Conservation (phyloP, 129 eudicot genomes). For the Rutidosis leptorrhynchoides region DNA sequence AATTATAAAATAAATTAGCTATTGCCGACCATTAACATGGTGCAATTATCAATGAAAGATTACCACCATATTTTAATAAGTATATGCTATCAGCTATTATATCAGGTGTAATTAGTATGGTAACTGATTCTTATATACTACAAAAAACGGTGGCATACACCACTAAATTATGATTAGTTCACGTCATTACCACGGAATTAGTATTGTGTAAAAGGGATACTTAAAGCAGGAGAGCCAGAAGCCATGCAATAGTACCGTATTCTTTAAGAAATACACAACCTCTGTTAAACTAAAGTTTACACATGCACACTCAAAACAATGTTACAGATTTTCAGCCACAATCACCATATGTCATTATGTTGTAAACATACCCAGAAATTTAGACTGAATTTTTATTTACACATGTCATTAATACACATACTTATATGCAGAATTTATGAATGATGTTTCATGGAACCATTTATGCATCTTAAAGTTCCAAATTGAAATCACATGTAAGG, state of each 20-base stretch:
- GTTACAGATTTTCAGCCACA: constrained; percentile 8
- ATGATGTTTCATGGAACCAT: constrained; percentile 31
- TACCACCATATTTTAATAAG: constrained; percentile 3
- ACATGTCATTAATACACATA: background rate
- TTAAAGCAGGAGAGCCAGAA: constrained; percentile 23
- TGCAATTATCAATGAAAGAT: constrained; percentile 31
- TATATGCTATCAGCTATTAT: too few relatives aligned
- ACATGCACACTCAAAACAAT: constrained; percentile 32
- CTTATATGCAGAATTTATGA: background rate
- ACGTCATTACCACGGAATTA: background rate
- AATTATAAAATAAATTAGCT: constrained; percentile 17
- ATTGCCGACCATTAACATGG: constrained; percentile 46
- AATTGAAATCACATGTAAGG: constrained; percentile 29
- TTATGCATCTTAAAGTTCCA: constrained; percentile 16
- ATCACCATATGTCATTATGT: background rate
- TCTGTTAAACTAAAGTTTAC: constrained; percentile 22
- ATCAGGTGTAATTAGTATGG: too few relatives aligned
- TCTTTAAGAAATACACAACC: constrained; percentile 31
- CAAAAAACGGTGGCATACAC: too few relatives aligned
- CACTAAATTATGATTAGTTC: too few relatives aligned
- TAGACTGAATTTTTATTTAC: background rate
- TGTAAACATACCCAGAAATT: background rate
- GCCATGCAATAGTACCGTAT: background rate
- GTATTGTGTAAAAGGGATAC: constrained; percentile 3
- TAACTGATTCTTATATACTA: too few relatives aligned